These are phyloP conservation scores for Takakia lepidozioides DNA, from an alignment of 225 moss, liverwort and hornwort genomes.

Conservation along the genomic window DNA sequence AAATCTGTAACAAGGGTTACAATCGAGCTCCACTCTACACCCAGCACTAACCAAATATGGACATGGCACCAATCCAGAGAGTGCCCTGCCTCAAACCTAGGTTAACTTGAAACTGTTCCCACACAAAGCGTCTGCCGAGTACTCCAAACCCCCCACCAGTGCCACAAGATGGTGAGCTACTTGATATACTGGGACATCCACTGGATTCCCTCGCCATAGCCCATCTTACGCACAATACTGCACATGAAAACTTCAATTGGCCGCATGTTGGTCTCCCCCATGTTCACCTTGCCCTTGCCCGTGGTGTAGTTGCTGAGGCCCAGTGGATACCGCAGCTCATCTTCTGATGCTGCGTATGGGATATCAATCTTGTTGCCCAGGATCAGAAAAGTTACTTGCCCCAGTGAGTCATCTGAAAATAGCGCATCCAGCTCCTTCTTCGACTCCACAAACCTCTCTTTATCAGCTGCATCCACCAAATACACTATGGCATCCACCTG, in stretches of 20 bases:
- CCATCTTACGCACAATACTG: conserved; percentile 96
- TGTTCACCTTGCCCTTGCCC: conserved; percentile 80
- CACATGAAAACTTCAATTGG: conserved; percentile 93
- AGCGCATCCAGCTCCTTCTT: conserved; percentile 88
- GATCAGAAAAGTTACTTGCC: conserved; percentile 66
- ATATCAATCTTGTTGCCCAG: conserved; percentile 91
- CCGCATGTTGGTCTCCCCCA: conserved; percentile 73
- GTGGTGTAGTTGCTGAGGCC: conserved; percentile 75
- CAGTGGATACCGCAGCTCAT: conserved; percentile 65
- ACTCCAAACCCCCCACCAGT: neutral
- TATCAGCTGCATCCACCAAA: conserved; percentile 68
- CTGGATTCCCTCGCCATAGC: conserved; percentile 86
- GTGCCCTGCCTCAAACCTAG: neutral
- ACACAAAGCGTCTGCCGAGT: neutral
- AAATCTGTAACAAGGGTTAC: neutral
- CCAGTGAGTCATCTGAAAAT: conserved; percentile 67
- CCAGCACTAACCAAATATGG: neutral
- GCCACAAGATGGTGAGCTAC: conserved; percentile 8
- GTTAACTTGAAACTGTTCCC: neutral
- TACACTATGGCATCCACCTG: conserved; percentile 59
- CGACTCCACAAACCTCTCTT: conserved; percentile 73
- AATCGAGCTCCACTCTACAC: neutral
- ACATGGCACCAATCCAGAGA: neutral
- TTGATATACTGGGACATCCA: conserved; percentile 95
- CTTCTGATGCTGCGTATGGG: conserved; percentile 76